A percentile compares a stretch with the other conserved stretches of the same genome.
Evolutionary conservation across 73 alveolate species (phyloP).

Genomic region (Paramecium sexaurelia): DNA sequence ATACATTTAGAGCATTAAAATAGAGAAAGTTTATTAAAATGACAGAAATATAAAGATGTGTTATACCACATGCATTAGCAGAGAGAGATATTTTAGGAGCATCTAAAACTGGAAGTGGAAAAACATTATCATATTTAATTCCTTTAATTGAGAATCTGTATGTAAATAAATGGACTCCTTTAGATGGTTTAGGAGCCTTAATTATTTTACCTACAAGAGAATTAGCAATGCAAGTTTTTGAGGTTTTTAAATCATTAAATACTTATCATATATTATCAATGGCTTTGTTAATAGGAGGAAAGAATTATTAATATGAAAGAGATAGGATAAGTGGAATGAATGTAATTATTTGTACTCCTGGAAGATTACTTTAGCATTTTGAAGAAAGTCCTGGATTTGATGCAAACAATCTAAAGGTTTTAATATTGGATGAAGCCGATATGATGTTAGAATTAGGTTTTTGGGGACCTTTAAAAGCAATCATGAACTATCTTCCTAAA

Average conservation of each 20-base stretch:
- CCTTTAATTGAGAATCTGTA: not conserved
- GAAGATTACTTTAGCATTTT: constrained; percentile 90
- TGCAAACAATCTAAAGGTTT: constrained; percentile 74
- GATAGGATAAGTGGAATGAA: not conserved
- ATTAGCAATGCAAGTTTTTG: constrained; percentile 88
- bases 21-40: not conserved
- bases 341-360: constrained; percentile 90
- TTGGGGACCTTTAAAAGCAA: constrained; percentile 77
- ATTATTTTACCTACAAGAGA: constrained; percentile 74
- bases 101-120: constrained; percentile 94
- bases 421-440: constrained; percentile 93
- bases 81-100: constrained; percentile 93
- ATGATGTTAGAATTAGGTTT: constrained; percentile 90
- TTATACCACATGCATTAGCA: constrained; percentile 90
- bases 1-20: constrained; percentile 12
- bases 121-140: constrained; percentile 76
- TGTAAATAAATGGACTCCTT: constrained; percentile 26
- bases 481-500: constrained; percentile 79
- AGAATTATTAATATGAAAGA: not conserved
- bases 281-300: constrained; percentile 45
- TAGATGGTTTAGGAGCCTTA: constrained; percentile 74
- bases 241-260: constrained; percentile 77
- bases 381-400: constrained; percentile 86
- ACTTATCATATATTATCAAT: not conserved
- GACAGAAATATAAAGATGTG: constrained; percentile 77